Percentiles rank a stretch among this genome's conserved stretches.
Conservation (phyloP, 306 rosid species). For the Sindora glabra region DNA sequence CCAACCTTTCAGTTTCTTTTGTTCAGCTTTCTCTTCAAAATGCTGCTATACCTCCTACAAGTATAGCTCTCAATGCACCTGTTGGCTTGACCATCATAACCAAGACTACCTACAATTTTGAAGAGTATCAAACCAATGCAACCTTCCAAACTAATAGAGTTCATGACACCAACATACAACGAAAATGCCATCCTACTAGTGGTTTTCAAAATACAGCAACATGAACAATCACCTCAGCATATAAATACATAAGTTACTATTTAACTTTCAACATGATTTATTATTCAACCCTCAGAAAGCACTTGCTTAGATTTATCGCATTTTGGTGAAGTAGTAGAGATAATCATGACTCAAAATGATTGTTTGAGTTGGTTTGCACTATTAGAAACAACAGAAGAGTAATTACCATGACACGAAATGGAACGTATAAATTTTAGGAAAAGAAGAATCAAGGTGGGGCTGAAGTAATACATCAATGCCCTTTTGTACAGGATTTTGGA, state of each 20-base stretch:
- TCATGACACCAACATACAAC: not conserved
- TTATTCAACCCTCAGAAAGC: not conserved
- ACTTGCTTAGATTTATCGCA: not conserved
- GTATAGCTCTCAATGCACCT: conserved; percentile 71
- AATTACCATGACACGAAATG: too few species aligned
- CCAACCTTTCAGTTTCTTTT: too few species aligned
- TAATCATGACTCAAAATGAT: not conserved
- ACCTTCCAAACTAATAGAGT: not conserved
- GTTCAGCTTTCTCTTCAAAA: conserved; percentile 76
- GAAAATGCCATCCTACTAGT: not conserved
- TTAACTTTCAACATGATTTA: conserved; percentile 7
- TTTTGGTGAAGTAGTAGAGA: too few species aligned
- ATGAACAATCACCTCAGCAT: not conserved
- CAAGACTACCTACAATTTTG: conserved; percentile 22
- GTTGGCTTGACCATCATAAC: conserved; percentile 70
- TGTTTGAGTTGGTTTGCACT: too few species aligned
- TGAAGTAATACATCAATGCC: not conserved
- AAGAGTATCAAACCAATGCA: not conserved
- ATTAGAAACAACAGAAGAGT: not conserved
- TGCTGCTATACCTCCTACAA: conserved; percentile 85
- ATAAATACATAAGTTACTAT: too few species aligned
- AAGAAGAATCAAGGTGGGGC: not conserved
- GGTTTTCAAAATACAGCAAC: not conserved
- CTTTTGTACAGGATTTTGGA: not conserved
- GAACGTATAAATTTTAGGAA: too few species aligned